Evolutionary conservation across 208 protist genomes (phyloP).

Genomic region (Histomonas meleagridis): DNA sequence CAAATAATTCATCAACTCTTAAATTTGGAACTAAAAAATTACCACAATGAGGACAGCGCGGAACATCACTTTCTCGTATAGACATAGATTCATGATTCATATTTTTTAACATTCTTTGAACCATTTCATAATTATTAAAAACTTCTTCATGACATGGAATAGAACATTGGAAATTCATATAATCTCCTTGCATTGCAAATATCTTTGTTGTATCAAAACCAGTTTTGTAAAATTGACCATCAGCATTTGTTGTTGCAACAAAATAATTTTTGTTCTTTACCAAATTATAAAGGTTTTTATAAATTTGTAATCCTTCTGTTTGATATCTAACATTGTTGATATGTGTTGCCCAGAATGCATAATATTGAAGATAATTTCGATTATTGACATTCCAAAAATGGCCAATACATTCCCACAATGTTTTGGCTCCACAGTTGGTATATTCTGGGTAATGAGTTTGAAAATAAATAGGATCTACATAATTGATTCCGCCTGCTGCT

Average conservation of each 20-base stretch:
- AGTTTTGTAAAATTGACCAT: background rate
- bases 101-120: background rate
- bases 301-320: background rate
- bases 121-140: background rate
- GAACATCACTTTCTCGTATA: background rate
- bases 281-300: background rate
- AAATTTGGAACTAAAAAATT: background rate
- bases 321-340: too few species aligned
- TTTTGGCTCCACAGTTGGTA: background rate
- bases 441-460: background rate
- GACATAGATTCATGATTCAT: background rate
- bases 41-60: background rate
- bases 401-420: background rate
- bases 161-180: background rate
- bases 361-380: background rate
- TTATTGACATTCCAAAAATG: background rate
- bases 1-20: background rate
- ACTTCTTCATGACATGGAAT: background rate
- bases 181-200: background rate
- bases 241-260: constrained; percentile 9
- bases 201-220: background rate
- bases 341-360: background rate
- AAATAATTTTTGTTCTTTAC: background rate
- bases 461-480: background rate
- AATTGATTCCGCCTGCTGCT: background rate